Conservation (phyloP, 1,284 basidiomycete genomes). For the Boletus sp. region DNA sequence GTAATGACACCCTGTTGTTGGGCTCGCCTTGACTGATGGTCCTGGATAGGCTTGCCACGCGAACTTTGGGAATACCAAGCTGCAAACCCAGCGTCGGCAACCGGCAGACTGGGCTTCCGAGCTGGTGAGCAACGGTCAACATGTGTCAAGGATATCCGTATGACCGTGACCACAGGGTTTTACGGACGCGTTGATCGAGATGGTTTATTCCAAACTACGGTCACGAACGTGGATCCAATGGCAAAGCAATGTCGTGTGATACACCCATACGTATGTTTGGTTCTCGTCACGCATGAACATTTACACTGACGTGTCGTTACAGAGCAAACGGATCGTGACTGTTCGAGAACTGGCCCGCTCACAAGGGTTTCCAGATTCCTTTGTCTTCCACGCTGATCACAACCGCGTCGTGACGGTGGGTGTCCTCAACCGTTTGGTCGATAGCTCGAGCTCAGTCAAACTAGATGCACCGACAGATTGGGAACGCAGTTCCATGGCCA, state of each 20-base stretch:
- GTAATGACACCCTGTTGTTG: slow-evolving; percentile 40
- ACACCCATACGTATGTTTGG: slow-evolving; percentile 58
- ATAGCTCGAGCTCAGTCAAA: slow-evolving; percentile 7
- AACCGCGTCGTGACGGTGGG: slow-evolving; percentile 62
- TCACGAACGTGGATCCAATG: slow-evolving; percentile 73
- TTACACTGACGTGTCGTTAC: slow-evolving; percentile 3
- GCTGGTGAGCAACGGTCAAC: slow-evolving; percentile 42
- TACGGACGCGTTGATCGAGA: slow-evolving; percentile 63
- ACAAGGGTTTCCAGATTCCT: slow-evolving; percentile 76
- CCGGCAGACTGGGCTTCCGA: slow-evolving; percentile 52
- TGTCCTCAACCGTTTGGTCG: slow-evolving; percentile 8
- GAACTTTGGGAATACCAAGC: slow-evolving; percentile 48
- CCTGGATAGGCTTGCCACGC: slow-evolving; percentile 19
- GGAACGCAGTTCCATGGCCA: slow-evolving; percentile 73
- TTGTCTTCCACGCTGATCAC: slow-evolving; percentile 57
- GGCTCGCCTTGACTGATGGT: not conserved
- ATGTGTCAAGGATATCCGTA: not conserved
- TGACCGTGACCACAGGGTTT: slow-evolving; percentile 44
- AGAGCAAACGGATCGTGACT: slow-evolving; percentile 68
- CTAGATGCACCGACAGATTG: slow-evolving; percentile 77
- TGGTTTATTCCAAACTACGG: slow-evolving; percentile 65
- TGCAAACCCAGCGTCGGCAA: slow-evolving; percentile 57
- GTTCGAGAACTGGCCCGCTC: slow-evolving; percentile 75
- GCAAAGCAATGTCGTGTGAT: slow-evolving; percentile 73
- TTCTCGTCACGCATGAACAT: not conserved